A percentile compares a stretch with the other conserved stretches of the same genome.
Evolutionary conservation across 306 rosid species (phyloP).

Genomic region (Vigna radiata): DNA sequence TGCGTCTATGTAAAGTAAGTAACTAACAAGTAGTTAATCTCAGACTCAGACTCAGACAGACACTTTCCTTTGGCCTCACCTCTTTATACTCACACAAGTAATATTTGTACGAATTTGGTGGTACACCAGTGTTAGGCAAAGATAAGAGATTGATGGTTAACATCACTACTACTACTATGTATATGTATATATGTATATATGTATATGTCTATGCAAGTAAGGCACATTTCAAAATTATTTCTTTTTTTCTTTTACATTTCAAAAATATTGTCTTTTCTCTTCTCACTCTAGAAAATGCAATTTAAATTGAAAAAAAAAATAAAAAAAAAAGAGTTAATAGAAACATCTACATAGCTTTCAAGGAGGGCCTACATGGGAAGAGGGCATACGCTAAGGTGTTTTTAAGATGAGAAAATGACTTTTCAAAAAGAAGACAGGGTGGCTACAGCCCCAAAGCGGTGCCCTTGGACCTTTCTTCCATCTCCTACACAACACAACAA

Average conservation of each 20-base stretch:
- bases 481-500: not conserved
- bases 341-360: constrained; percentile 82
- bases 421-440: constrained; percentile 74
- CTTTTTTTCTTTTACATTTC: no score
- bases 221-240: no score
- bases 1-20: not conserved
- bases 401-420: constrained; percentile 82
- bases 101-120: constrained; percentile 40
- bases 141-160: constrained; percentile 52
- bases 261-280: no score
- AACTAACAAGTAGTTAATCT: constrained; percentile 23
- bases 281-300: constrained; percentile 1
- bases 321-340: constrained; percentile 53
- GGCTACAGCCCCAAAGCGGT: constrained; percentile 83
- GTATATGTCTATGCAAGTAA: not conserved
- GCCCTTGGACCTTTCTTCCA: constrained; percentile 83
- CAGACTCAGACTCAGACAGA: not conserved
- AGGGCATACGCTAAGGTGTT: constrained; percentile 52
- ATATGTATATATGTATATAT: not conserved
- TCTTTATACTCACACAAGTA: constrained; percentile 41
- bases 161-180: constrained; percentile 4
- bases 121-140: constrained; percentile 44
- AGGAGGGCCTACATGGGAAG: constrained; percentile 62
- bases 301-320: not conserved
- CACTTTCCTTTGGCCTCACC: constrained; percentile 33